Conservation (phyloP, 306 rosid genomes). For the Citrullus amarus region DNA sequence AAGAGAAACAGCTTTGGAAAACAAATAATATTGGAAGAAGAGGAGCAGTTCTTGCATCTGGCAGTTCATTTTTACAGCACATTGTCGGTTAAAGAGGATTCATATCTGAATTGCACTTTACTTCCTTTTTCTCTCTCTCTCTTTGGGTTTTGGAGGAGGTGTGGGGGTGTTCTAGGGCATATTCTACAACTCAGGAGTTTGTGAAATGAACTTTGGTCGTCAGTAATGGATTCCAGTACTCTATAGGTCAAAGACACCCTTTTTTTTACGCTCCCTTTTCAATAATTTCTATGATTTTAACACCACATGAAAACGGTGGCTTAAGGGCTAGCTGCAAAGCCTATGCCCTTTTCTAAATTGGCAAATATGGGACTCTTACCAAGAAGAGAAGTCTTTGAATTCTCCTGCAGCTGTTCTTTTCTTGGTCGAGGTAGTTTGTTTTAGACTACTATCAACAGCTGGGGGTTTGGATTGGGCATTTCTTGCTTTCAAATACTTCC, state of each 20-base stretch:
- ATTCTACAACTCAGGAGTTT: neutral
- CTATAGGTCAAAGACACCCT: neutral
- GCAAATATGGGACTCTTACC: conserved; percentile 25
- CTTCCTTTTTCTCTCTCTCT: neutral
- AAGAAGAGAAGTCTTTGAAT: conserved; percentile 64
- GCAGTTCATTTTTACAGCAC: conserved; percentile 1
- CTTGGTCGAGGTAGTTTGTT: conserved; percentile 37
- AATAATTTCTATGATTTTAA: neutral
- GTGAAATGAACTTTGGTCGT: neutral
- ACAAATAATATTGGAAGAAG: neutral
- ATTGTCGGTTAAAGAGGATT: conserved; percentile 7
- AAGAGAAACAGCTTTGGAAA: neutral
- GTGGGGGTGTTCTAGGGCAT: neutral
- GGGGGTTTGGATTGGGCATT: conserved; percentile 37
- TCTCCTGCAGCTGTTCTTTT: conserved; percentile 59
- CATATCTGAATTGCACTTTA: neutral
- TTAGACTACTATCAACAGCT: conserved; percentile 19
- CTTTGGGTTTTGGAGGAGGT: neutral
- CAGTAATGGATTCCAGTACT: neutral
- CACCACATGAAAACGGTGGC: neutral
- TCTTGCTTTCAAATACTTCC: conserved; percentile 72
- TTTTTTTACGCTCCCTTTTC: neutral
- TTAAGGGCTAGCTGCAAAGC: neutral
- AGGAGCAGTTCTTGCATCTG: neutral
- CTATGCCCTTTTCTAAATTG: neutral